Evolutionary conservation across 2,329 filamentous ascomycete genomes (phyloP).

Genomic region (Botrytis paeoniae): DNA sequence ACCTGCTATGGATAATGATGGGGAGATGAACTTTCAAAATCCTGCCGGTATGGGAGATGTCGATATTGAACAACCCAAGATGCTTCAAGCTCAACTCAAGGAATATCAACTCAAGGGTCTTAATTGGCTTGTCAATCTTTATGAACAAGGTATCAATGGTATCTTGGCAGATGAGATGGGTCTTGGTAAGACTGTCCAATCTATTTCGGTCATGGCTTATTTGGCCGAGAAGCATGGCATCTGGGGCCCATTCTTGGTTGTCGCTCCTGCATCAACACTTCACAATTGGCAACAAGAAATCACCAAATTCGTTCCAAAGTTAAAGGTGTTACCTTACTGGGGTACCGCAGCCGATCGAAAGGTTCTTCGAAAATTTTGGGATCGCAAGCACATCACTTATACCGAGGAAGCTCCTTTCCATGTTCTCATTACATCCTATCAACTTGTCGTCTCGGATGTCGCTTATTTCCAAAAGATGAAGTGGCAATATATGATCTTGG

Average conservation of each 20-base stretch:
- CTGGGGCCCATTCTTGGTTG: constrained; percentile 96
- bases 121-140: constrained; percentile 98
- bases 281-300: constrained; percentile 99
- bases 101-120: constrained; percentile 99
- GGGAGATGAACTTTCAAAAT: constrained; percentile 99
- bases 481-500: constrained; percentile 99
- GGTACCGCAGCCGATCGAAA: constrained; percentile 92
- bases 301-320: constrained; percentile 84
- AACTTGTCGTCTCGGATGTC: constrained; percentile 92
- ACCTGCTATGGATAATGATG: constrained; percentile 78
- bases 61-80: constrained; percentile 89
- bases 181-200: constrained; percentile 98
- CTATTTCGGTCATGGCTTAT: constrained; percentile 98
- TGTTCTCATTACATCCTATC: constrained; percentile 94
- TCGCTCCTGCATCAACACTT: constrained; percentile 90
- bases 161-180: constrained; percentile 99
- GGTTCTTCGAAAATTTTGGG: constrained; percentile 97
- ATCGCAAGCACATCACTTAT: constrained; percentile 95
- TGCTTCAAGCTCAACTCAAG: constrained; percentile 91
- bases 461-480: constrained; percentile 98
- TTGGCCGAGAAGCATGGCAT: constrained; percentile 96
- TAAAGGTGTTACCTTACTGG: constrained; percentile 98
- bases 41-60: constrained; percentile 92
- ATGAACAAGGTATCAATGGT: constrained; percentile 99
- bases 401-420: constrained; percentile 92